Evolutionary conservation across 305 asterid species (phyloP).

Genomic region (Withania somnifera): DNA sequence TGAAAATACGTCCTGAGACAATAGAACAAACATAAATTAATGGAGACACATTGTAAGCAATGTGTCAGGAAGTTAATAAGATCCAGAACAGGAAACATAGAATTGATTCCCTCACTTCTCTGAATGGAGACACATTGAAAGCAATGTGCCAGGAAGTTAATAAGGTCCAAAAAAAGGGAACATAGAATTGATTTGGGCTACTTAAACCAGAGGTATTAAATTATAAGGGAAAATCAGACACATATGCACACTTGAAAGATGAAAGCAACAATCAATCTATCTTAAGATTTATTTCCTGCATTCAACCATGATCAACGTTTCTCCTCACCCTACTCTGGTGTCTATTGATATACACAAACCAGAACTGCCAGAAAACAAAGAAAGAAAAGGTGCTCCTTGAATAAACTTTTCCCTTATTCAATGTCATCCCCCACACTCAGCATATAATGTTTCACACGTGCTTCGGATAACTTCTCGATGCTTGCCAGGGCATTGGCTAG

Average conservation of each 20-base stretch:
- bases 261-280: background rate
- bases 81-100: background rate
- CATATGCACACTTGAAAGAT: background rate
- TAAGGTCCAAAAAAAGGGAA: background rate
- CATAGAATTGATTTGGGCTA: background rate
- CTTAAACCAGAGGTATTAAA: background rate
- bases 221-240: background rate
- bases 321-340: background rate
- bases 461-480: background rate
- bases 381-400: background rate
- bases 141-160: background rate
- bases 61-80: background rate
- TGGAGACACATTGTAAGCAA: background rate
- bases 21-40: constrained; percentile 3
- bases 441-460: background rate
- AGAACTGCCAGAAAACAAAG: background rate
- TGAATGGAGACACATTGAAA: background rate
- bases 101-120: background rate
- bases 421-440: background rate
- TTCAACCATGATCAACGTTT: background rate
- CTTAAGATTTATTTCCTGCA: background rate
- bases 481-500: background rate
- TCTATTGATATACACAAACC: background rate
- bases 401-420: background rate
- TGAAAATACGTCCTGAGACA: constrained; percentile 60